Percentiles rank a stretch among this genome's conserved stretches.
Conservation (phyloP, 1,284 basidiomycete genomes). For the Amylostereum chailletii region DNA sequence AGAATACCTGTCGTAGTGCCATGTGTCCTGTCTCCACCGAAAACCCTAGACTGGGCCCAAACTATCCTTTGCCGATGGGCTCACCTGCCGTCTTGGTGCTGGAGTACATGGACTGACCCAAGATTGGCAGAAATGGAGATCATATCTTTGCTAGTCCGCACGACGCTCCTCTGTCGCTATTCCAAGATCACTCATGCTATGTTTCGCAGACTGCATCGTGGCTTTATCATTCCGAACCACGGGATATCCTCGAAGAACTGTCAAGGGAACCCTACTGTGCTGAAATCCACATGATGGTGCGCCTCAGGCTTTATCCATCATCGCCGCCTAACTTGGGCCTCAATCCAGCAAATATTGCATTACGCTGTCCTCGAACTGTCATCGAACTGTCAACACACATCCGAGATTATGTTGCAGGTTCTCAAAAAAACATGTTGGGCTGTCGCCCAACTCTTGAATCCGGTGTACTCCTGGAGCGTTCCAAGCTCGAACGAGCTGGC, state of each 20-base stretch:
- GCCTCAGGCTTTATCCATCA: not conserved
- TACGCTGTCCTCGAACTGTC: not conserved
- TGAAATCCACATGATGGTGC: slow-evolving; percentile 6
- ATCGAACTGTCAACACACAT: not conserved
- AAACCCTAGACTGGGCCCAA: slow-evolving; percentile 34
- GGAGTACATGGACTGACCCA: slow-evolving; percentile 52
- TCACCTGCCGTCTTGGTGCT: slow-evolving; percentile 47
- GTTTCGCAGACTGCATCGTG: slow-evolving; percentile 40
- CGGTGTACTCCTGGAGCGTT: slow-evolving; percentile 5
- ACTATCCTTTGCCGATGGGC: slow-evolving; percentile 46
- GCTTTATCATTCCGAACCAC: slow-evolving; percentile 25
- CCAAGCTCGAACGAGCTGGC: not conserved
- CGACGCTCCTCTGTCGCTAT: not conserved
- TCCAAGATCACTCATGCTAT: slow-evolving; percentile 2
- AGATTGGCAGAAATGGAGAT: slow-evolving; percentile 38
- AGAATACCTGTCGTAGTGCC: slow-evolving; percentile 7
- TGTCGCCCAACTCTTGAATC: slow-evolving; percentile 12
- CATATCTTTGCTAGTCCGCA: slow-evolving; percentile 41
- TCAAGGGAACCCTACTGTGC: slow-evolving; percentile 2
- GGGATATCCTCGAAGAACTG: slow-evolving; percentile 3
- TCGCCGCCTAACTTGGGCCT: not conserved
- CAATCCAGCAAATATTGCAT: slow-evolving; percentile 10
- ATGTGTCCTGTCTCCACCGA: slow-evolving; percentile 16
- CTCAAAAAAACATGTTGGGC: slow-evolving; percentile 11
- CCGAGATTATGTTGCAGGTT: not conserved